Evolutionary conservation across 2,329 filamentous ascomycete species (phyloP), one percentile per base, ranked within the genome.

Genomic region (Ambrosiella xylebori): DNA sequence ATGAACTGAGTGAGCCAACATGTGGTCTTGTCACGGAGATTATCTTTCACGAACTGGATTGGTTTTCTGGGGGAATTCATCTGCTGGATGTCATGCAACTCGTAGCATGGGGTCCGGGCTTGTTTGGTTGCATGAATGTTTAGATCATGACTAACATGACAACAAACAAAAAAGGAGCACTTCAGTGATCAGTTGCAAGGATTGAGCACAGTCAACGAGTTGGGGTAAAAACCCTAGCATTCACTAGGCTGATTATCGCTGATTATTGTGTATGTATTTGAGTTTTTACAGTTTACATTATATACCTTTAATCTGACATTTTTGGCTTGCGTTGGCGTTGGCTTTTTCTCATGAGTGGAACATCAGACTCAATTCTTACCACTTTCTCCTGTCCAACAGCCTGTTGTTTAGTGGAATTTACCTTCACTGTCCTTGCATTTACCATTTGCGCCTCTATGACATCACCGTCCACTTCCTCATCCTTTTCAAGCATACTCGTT

Each of bases 401-500:
- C 19, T 51, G 17, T 51, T 49, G 45, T 49, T 19, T 41, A 41
- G 11, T n/a, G 3, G 11, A 41, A 41, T n/a, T 11, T 41, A 5
- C 45, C 13, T 49, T 36, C 19, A 51, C 47, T 36, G 19, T 51
- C 15, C 17, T 51, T 51, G 9, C 35, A 38, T 40, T 13, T 15
- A 19, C 47, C 27, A 27, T 27, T 27, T 27, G 27, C 27, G 27
- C 27, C n/a, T 53, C 37, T 15, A 45, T 54, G 19, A 45, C 57
- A 55, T 50, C 44, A 54, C 41, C 40, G 4, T 58, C 59, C 2
- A 57, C 63, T 17, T 68, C 68, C 39, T 55, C 45, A 37, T 58
- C 52, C 7, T 40, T 38, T 17, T 49, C 52, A 13, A 59, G 35
- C 9, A 71, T 61, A 9, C 69, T 71, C 11, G 65, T 64, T 11